Conservation (phyloP, 2,329 filamentous ascomycete species). For the Truncatella angustata region DNA sequence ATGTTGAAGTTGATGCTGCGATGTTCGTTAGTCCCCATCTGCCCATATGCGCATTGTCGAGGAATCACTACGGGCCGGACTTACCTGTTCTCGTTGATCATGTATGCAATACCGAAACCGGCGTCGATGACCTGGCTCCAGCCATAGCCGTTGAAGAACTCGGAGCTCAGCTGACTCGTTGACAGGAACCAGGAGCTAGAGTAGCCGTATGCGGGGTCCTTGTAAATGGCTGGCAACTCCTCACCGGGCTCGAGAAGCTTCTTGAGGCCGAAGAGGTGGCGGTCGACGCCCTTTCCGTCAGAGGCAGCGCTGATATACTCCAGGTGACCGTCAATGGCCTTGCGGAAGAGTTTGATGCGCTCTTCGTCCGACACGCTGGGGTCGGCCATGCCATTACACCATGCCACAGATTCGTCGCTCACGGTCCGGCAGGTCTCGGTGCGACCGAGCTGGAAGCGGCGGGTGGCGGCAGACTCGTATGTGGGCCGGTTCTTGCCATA, state of each 20-base stretch:
- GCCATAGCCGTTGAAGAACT: constrained; percentile 98
- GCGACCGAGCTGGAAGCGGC: constrained; percentile 92
- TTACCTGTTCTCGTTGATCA: constrained; percentile 98
- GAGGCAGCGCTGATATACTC: constrained; percentile 89
- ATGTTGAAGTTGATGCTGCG: constrained; percentile 94
- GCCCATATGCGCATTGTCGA: neutral
- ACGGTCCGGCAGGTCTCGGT: constrained; percentile 95
- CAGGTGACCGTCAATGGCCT: constrained; percentile 76
- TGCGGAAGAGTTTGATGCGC: constrained; percentile 73
- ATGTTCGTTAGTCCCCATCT: constrained; percentile 13
- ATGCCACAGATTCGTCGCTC: constrained; percentile 86
- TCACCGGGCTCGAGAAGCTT: constrained; percentile 80
- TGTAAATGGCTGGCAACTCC: constrained; percentile 77
- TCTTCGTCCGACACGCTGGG: constrained; percentile 59
- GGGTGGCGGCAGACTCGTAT: constrained; percentile 93
- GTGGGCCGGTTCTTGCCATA: constrained; percentile 97
- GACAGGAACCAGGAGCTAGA: constrained; percentile 87
- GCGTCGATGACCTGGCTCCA: constrained; percentile 98
- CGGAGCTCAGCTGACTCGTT: constrained; percentile 84
- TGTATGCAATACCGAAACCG: constrained; percentile 97
- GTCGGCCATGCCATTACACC: constrained; percentile 85
- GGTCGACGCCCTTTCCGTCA: constrained; percentile 90
- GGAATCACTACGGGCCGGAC: constrained; percentile 17
- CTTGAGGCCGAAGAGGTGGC: constrained; percentile 97
- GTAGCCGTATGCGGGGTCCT: constrained; percentile 83